Percentiles rank a stretch among this genome's conserved stretches.
These are phyloP conservation scores for Geranomyces variabilis DNA, from an alignment of 192 early-diverging fungal genomes.

Conservation along the genomic window DNA sequence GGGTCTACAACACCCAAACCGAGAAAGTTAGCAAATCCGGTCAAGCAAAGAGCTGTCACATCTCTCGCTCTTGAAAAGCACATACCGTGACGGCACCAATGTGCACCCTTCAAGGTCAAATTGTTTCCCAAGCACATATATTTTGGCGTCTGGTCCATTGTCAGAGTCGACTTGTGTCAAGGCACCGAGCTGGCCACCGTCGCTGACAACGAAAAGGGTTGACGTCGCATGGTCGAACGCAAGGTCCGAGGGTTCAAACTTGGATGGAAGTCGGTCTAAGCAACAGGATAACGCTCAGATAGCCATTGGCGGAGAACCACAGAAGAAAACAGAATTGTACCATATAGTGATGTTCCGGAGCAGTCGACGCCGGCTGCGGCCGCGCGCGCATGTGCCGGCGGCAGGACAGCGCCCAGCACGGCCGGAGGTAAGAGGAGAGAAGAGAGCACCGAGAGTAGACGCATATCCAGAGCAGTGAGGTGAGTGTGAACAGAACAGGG, in stretches of 20 bases:
- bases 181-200: slow-evolving; percentile 22
- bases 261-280: slow-evolving; percentile 10
- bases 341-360: not conserved
- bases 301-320: not conserved
- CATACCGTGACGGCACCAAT: slow-evolving; percentile 23
- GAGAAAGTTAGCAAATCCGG: no score
- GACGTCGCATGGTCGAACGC: slow-evolving; percentile 9
- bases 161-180: slow-evolving; percentile 4
- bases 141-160: not conserved
- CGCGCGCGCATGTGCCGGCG: not conserved
- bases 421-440: no score
- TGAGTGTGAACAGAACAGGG: no score
- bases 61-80: no score
- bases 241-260: slow-evolving; percentile 34
- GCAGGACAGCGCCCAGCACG: no score
- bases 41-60: no score
- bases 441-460: no score
- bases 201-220: slow-evolving; percentile 21
- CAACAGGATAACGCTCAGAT: not conserved
- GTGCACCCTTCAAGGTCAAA: slow-evolving; percentile 37
- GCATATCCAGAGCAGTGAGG: no score
- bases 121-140: slow-evolving; percentile 16
- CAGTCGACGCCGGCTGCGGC: not conserved
- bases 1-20: no score
- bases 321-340: not conserved